phyloP scores from a whole-genome alignment of 140 eudicot genomes.

The Erigeron philadelphicus region DNA sequence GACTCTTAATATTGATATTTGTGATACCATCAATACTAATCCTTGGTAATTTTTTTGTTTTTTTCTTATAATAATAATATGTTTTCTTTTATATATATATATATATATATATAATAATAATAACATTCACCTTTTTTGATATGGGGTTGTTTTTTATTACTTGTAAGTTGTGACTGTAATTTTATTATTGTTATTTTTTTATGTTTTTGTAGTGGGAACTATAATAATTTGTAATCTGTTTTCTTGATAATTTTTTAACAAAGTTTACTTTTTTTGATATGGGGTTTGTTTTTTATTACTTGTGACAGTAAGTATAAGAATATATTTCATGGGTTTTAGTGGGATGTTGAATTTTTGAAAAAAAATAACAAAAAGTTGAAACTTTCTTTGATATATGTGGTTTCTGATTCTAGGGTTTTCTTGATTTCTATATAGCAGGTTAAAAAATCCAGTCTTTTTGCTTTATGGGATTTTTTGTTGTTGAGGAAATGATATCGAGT shows the following conservation, averaged over 20 bases:
- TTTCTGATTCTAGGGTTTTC: slow-evolving; percentile 4
- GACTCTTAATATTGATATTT: slow-evolving; percentile 84
- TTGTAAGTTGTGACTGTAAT: no score
- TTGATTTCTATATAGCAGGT: neutral
- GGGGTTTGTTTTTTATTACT: slow-evolving; percentile 22
- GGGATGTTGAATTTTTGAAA: neutral
- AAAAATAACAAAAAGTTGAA: neutral
- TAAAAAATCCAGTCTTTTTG: neutral
- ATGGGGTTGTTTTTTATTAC: no score
- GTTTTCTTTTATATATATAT: neutral
- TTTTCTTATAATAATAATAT: no score
- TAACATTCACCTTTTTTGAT: neutral
- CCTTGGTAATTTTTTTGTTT: slow-evolving; percentile 39
- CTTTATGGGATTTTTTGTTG: slow-evolving; percentile 12
- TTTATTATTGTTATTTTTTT: neutral
- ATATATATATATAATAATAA: no score
- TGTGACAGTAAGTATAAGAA: no score
- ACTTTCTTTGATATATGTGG: neutral
- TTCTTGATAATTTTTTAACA: neutral
- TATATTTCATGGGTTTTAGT: neutral
- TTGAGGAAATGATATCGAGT: slow-evolving; percentile 15
- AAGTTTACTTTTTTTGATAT: neutral
- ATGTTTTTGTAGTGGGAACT: neutral
- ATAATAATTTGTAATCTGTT: neutral
- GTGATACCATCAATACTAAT: slow-evolving; percentile 73